phyloP scores from a whole-genome alignment of 179 eudicot species.

The Heliamphora pulchella region DNA sequence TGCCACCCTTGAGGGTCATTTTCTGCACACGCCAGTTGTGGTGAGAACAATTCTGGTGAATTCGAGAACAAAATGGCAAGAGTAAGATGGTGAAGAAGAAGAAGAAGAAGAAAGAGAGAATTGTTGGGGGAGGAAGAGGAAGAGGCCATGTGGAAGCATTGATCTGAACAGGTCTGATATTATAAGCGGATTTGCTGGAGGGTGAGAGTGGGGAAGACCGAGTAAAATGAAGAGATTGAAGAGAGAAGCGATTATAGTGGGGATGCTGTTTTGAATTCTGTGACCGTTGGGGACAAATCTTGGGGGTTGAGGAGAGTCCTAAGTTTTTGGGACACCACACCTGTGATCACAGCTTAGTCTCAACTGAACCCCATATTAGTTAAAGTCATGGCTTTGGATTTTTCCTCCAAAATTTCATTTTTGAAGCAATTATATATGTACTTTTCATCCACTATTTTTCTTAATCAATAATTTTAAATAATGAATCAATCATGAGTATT shows the following conservation, averaged over 20 bases:
- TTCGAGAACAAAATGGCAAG: not conserved
- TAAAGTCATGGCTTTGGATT: not conserved
- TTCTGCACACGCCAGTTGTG: not conserved
- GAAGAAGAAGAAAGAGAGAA: not conserved
- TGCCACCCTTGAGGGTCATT: conserved; percentile 84
- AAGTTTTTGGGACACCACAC: conserved; percentile 21
- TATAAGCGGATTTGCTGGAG: conserved; percentile 29
- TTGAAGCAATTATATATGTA: too few species aligned
- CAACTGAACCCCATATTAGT: not conserved
- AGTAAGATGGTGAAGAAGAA: not conserved
- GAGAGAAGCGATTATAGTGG: conserved; percentile 28
- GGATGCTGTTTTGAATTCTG: conserved; percentile 24
- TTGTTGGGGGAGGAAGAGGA: not conserved
- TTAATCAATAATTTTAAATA: too few species aligned
- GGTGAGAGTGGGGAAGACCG: conserved; percentile 32
- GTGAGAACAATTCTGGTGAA: not conserved
- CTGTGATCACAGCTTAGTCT: conserved; percentile 17
- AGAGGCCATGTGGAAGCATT: conserved; percentile 14
- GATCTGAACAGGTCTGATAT: conserved; percentile 31
- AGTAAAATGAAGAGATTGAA: conserved; percentile 30
- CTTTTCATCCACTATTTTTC: too few species aligned
- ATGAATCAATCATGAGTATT: too few species aligned
- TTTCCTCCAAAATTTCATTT: too few species aligned
- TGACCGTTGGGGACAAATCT: conserved; percentile 29
- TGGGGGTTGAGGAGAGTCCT: conserved; percentile 25